Evolutionary conservation across 208 protist genomes (phyloP), one percentile per base, ranked within the genome.

Genomic region (Phytomonas francai): DNA sequence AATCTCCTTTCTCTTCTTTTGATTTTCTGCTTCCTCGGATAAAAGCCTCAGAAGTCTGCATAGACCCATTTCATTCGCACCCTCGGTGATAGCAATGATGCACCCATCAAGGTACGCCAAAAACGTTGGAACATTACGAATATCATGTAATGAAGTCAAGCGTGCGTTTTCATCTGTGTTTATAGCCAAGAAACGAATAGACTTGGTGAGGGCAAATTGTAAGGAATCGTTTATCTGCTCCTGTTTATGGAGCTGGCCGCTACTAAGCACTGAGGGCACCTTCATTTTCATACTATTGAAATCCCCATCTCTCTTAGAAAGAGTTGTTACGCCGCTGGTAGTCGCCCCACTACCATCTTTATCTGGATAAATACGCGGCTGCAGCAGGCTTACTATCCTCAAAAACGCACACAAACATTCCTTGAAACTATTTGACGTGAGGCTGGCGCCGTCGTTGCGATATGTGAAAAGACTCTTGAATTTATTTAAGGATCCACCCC

Each of bases 111-210:
- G 68, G 78, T 93, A 94, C 9, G 76, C 81, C 22, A 97, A 63
- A 74, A 94, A 94, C 0, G 90, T 97, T 2, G 92, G 92, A 19
- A 97, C 63, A 67, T 85, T 92, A 42, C 87, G 81, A 19, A 97
- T 81, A 54, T 95, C 85, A 65, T 93, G 87, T 59, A 95, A 71
- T 7, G 88, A 88, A 2, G 80, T 90, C 27, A 97, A 36, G 22
- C 79, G 72, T 9, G 71, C 59, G 34, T 89, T 88, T 30, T 79
- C 79, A 68, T 92, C 85, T 8, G 89, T 87, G 79, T 97, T 79
- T 12, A 97, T 79, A 33, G 80, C 79, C n/a, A 95, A 25, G 28
- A 93, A 77, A 39, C 72, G 73, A 42, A 85, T 67, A 0, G 45
- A 3, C 16, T 54, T 19, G 3, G 19, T 54, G 45, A 54, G 11